These are phyloP conservation scores for Aspergillus sp. DNA, from an alignment of 2,329 filamentous ascomycete genomes.

Conservation along the genomic window DNA sequence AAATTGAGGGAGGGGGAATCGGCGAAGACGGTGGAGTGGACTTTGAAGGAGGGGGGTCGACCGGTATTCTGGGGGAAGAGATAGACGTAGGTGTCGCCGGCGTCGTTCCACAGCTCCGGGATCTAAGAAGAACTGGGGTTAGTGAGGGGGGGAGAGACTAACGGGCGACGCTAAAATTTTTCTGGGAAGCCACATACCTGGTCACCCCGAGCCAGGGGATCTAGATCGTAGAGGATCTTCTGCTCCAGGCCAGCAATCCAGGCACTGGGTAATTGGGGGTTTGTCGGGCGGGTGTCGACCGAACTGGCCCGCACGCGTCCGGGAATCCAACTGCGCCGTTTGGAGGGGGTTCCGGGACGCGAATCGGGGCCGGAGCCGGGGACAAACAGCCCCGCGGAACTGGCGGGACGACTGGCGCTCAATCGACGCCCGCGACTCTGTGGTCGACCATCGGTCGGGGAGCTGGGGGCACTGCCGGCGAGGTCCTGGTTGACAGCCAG, in stretches of 20 bases:
- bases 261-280: slow-evolving; percentile 42
- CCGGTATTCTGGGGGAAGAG: slow-evolving; percentile 58
- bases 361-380: slow-evolving; percentile 34
- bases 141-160: not conserved
- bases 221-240: slow-evolving; percentile 56
- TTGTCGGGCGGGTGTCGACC: slow-evolving; percentile 26
- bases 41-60: slow-evolving; percentile 59
- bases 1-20: slow-evolving; percentile 57
- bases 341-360: slow-evolving; percentile 35
- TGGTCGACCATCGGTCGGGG: slow-evolving; percentile 32
- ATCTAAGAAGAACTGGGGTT: slow-evolving; percentile 38
- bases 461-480: slow-evolving; percentile 31
- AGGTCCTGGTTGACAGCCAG: slow-evolving; percentile 37
- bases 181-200: slow-evolving; percentile 40
- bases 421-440: slow-evolving; percentile 38
- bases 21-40: slow-evolving; percentile 59
- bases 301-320: slow-evolving; percentile 36
- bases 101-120: slow-evolving; percentile 61
- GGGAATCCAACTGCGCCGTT: slow-evolving; percentile 46
- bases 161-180: not conserved
- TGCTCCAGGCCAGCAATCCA: slow-evolving; percentile 61
- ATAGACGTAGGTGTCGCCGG: slow-evolving; percentile 63
- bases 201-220: slow-evolving; percentile 50
- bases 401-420: slow-evolving; percentile 32
- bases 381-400: slow-evolving; percentile 33